Evolutionary conservation across 2,329 filamentous ascomycete genomes (phyloP).

Genomic region (Chaetomium globosum): DNA sequence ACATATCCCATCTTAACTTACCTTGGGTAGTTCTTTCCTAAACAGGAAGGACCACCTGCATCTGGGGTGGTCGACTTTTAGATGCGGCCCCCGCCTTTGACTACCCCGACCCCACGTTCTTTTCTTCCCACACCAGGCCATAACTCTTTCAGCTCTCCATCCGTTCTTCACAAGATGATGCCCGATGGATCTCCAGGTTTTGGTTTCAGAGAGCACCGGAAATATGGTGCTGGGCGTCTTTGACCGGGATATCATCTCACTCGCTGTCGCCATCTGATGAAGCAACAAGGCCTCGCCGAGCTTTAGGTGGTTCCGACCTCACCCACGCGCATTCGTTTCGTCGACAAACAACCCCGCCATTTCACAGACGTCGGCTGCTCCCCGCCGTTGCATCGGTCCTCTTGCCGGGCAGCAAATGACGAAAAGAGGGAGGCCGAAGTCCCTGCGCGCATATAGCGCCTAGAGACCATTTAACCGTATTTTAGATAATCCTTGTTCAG

Average conservation of each 20-base stretch:
- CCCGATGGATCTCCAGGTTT: neutral
- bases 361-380: constrained; percentile 8
- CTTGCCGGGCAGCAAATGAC: constrained; percentile 19
- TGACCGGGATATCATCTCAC: neutral
- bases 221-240: neutral
- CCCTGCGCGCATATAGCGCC: constrained; percentile 19
- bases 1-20: neutral
- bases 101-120: neutral
- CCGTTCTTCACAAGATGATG: neutral
- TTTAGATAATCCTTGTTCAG: neutral
- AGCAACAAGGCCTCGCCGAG: neutral
- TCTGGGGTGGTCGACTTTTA: neutral
- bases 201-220: neutral
- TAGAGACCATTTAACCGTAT: constrained; percentile 5
- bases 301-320: neutral
- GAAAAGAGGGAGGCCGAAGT: constrained; percentile 8
- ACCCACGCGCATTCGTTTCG: constrained; percentile 5
- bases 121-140: neutral
- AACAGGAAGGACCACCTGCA: neutral
- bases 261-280: neutral
- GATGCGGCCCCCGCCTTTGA: neutral
- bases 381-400: constrained; percentile 29
- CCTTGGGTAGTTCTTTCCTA: neutral
- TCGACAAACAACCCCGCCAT: constrained; percentile 1
- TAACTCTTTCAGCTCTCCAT: neutral